Conservation (phyloP, 306 rosid genomes). For the Psophocarpus tetragonolobus region DNA sequence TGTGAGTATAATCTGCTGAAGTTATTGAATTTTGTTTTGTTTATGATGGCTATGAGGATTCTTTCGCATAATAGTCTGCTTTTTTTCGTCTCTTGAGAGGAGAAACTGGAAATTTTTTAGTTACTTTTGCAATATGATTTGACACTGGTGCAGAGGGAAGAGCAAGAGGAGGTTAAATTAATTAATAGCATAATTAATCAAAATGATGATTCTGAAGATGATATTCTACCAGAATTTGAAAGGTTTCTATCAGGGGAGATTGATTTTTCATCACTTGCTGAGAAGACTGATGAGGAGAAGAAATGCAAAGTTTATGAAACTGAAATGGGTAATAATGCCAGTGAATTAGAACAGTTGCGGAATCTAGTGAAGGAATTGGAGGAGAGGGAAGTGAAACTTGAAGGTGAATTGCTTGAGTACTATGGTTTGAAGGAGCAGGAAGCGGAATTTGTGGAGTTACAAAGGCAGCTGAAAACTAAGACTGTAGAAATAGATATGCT, state of each 20-base stretch:
- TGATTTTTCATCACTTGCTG: constrained; percentile 51
- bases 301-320: constrained; percentile 56
- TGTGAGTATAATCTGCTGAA: constrained; percentile 45
- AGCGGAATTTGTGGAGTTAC: constrained; percentile 60
- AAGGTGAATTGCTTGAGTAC: constrained; percentile 77
- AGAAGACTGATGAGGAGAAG: constrained; percentile 36
- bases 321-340: constrained; percentile 67
- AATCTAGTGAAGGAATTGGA: constrained; percentile 74
- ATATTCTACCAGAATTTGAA: constrained; percentile 65
- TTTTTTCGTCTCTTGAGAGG: background rate
- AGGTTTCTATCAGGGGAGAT: constrained; percentile 68
- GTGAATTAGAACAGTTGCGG: constrained; percentile 60
- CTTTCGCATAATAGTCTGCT: background rate
- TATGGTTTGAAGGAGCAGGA: constrained; percentile 75
- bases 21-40: background rate
- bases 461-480: constrained; percentile 67
- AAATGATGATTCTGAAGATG: constrained; percentile 53
- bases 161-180: constrained; percentile 68
- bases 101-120: constrained; percentile 8
- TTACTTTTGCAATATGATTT: constrained; percentile 25
- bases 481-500: constrained; percentile 64
- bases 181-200: constrained; percentile 63
- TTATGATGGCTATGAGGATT: constrained; percentile 23
- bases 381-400: constrained; percentile 82
- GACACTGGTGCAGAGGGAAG: constrained; percentile 55